Conservation (phyloP, 306 rosid species). For the Gastrolobium bilobum region DNA sequence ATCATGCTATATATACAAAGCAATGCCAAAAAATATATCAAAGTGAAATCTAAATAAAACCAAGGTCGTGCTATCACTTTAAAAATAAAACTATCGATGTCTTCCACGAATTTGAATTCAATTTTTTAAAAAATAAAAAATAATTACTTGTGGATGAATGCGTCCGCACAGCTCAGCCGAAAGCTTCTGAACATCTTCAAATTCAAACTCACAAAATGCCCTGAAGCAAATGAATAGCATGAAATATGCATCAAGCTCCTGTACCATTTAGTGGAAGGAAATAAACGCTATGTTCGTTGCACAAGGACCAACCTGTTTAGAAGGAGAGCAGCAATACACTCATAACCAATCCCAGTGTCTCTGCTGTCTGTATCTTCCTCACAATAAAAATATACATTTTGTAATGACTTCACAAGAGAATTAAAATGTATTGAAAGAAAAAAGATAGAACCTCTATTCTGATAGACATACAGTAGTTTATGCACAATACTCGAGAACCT, state of each 20-base stretch:
- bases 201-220: constrained; percentile 79
- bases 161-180: constrained; percentile 98
- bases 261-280: constrained; percentile 40
- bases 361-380: constrained; percentile 51
- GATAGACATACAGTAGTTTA: constrained; percentile 16
- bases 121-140: constrained; percentile 9
- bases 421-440: background rate
- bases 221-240: constrained; percentile 52
- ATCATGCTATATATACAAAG: constrained; percentile 23
- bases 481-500: constrained; percentile 4
- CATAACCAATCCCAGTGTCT: constrained; percentile 55
- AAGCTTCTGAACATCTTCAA: constrained; percentile 85
- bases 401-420: constrained; percentile 39
- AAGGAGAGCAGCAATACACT: constrained; percentile 68
- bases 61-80: background rate
- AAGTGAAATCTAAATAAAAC: constrained; percentile 44
- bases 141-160: constrained; percentile 84
- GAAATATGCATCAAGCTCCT: constrained; percentile 35
- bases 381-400: constrained; percentile 30
- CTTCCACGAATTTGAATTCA: constrained; percentile 34
- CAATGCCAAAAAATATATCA: background rate
- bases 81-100: constrained; percentile 13
- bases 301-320: constrained; percentile 64
- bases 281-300: constrained; percentile 21
- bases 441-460: background rate